Evolutionary conservation across 2,329 filamentous ascomycete genomes (phyloP).

Genomic region (Trichoderma endophyticum): DNA sequence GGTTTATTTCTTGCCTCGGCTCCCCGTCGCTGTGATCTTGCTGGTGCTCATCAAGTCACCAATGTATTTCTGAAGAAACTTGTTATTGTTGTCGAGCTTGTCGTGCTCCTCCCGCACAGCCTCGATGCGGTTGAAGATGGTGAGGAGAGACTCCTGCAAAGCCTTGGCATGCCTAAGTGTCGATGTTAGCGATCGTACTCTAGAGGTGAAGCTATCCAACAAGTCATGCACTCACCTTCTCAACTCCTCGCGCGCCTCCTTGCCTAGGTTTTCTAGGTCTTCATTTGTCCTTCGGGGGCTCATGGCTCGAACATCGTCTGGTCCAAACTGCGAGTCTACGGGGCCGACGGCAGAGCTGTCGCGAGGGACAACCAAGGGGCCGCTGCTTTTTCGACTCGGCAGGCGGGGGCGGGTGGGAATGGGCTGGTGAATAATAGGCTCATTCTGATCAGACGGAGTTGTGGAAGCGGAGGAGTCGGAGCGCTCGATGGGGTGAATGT

Average conservation of each 20-base stretch:
- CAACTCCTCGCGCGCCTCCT: constrained; percentile 70
- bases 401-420: constrained; percentile 62
- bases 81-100: constrained; percentile 95
- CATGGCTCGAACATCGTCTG: constrained; percentile 90
- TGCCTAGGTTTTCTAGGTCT: constrained; percentile 82
- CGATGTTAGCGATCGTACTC: constrained; percentile 1
- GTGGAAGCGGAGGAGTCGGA: constrained; percentile 37
- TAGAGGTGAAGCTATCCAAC: constrained; percentile 34
- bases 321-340: constrained; percentile 71
- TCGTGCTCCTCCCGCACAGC: constrained; percentile 92
- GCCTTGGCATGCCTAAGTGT: constrained; percentile 73
- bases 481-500: constrained; percentile 36
- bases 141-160: constrained; percentile 83
- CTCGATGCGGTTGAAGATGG: constrained; percentile 90
- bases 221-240: constrained; percentile 42
- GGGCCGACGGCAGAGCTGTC: constrained; percentile 72
- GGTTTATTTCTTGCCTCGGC: constrained; percentile 53
- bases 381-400: constrained; percentile 72
- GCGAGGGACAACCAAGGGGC: constrained; percentile 76
- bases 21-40: constrained; percentile 62
- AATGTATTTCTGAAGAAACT: constrained; percentile 96
- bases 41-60: constrained; percentile 90
- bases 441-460: constrained; percentile 35
- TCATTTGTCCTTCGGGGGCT: constrained; percentile 87
- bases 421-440: constrained; percentile 47